Evolutionary conservation across 345 rosid genomes (phyloP).

Genomic region (Ceriops tagal): DNA sequence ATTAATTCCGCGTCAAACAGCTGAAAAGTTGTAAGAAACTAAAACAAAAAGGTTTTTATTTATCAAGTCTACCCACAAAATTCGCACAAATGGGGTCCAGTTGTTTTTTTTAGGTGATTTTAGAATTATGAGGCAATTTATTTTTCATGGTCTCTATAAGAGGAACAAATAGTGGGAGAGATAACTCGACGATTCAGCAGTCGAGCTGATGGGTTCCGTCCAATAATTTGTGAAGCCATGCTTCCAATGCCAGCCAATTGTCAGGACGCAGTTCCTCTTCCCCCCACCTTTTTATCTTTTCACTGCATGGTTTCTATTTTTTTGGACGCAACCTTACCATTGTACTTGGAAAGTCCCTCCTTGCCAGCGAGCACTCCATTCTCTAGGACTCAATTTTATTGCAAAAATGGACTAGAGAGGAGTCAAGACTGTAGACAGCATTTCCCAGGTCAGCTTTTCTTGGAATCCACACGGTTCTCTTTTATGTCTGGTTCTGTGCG

Average conservation of each 20-base stretch:
- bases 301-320: constrained; percentile 8
- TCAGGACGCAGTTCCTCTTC: neutral
- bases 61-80: neutral
- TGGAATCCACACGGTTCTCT: constrained; percentile 10
- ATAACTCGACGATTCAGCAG: no score
- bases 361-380: no score
- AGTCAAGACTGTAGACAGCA: neutral
- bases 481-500: neutral
- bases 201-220: no score
- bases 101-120: neutral
- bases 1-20: no score
- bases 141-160: no score
- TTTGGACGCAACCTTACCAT: constrained; percentile 1
- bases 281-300: constrained; percentile 19
- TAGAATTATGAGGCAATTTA: no score
- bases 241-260: constrained; percentile 30
- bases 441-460: constrained; percentile 9
- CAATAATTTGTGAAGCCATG: constrained; percentile 18
- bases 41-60: no score
- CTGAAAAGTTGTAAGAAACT: neutral
- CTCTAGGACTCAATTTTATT: neutral
- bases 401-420: neutral
- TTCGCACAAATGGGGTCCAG: neutral
- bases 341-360: no score
- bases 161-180: no score